Base-by-base conservation (phyloP, 441 rosid genomes). In the Eruca vesicaria region DNA sequence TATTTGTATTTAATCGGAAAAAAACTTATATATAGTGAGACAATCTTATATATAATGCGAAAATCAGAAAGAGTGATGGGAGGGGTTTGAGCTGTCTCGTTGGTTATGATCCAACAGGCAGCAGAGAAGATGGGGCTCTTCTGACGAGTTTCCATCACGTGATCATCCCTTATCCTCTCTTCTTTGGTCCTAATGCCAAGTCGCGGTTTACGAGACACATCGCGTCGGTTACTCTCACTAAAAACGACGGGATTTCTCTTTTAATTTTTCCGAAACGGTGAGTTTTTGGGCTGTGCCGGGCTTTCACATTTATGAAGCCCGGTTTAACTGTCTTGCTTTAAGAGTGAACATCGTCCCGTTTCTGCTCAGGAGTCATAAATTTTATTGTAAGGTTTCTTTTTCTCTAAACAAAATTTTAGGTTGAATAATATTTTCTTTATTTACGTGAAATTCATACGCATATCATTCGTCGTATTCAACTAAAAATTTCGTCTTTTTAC, bases 131-230 rank as follows among this genome's bases (percentile, higher is more conserved):
- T 11, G 43, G 62, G 77, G n/a, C 2, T 29, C 18, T 38, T 68
- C 81, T 78, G 77, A 72, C 69, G n/a, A n/a, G n/a, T 61, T 41
- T 32, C 8, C 19, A 43, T 72, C 81, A 78, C 75, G 78, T 79
- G 72, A 73, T 69, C 21, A 48, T 16, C 3, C 78, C 62, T 78
- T 74, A 73, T 79, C 78, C 5, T 29, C 66, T 23, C 35, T 67
- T 57, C 15, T 16, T 9, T 52, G 57, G 63, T 43, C 66, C 81
- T 43, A 56, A 68, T 12, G 5, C 36, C 9, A 32, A 14, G 67
- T 52, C 52, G 62, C 75, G 73, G 43, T 68, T 73, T 63, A 69
- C 78, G 72, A 73, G 58, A 68, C 58, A 66, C 73, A n/a, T 53
- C 73, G 32, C 48, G 78, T 63, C 68, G 63, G 18, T 69, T 11